A percentile compares a stretch with the other conserved stretches of the same genome.
Evolutionary conservation across 495 filamentous ascomycete species (phyloP).

Genomic region (Sabuloglossum arenarium): DNA sequence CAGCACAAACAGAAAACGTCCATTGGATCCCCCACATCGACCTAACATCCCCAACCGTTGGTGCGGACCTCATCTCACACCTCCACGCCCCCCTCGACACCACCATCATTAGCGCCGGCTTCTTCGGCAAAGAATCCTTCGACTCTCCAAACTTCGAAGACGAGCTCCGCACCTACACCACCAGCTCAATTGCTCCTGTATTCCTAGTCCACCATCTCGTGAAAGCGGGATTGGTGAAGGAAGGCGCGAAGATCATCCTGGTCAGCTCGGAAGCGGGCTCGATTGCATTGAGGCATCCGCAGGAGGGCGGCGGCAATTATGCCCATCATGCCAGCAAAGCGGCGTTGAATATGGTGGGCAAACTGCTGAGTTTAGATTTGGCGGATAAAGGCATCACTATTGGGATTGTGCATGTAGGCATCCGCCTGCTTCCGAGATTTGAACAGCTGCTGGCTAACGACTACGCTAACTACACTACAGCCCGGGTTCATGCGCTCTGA

Average conservation of each 20-base stretch:
- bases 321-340: slow-evolving; percentile 54
- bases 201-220: slow-evolving; percentile 42
- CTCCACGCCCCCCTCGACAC: slow-evolving; percentile 27
- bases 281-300: slow-evolving; percentile 43
- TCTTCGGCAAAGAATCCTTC: slow-evolving; percentile 42
- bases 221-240: slow-evolving; percentile 26
- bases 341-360: slow-evolving; percentile 56
- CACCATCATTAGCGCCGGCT: slow-evolving; percentile 45
- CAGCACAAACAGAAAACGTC: slow-evolving; percentile 14
- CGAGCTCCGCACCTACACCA: slow-evolving; percentile 51
- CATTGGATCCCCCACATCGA: slow-evolving; percentile 23
- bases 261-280: slow-evolving; percentile 48
- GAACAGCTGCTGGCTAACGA: neutral
- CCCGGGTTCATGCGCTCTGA: slow-evolving; percentile 60
- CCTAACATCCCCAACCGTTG: slow-evolving; percentile 17
- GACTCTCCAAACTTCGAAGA: slow-evolving; percentile 43
- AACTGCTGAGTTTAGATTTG: slow-evolving; percentile 45
- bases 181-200: slow-evolving; percentile 40
- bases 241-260: slow-evolving; percentile 38
- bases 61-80: slow-evolving; percentile 22
- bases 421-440: neutral
- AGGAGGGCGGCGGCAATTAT: slow-evolving; percentile 51
- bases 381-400: slow-evolving; percentile 41
- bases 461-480: neutral
- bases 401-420: slow-evolving; percentile 32